These are phyloP conservation scores for Neocatenulostroma microsporum DNA, from an alignment of 2,329 filamentous ascomycete genomes.

Conservation along the genomic window DNA sequence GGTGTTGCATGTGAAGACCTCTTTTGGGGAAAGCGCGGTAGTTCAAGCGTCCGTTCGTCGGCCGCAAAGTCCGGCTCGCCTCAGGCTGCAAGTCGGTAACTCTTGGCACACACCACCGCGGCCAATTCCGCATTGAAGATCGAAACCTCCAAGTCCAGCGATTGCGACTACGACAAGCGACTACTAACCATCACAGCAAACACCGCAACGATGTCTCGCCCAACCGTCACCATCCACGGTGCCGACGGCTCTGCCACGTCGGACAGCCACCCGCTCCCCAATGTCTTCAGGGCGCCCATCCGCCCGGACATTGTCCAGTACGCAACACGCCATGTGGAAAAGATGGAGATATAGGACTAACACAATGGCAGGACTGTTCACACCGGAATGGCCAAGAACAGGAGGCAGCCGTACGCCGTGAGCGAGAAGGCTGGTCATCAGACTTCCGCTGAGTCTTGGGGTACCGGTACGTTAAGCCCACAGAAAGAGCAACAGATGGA, in stretches of 20 bases:
- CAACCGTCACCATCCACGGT: constrained; percentile 94
- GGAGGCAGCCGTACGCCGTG: constrained; percentile 98
- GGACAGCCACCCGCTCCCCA: constrained; percentile 83
- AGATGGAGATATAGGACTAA: constrained; percentile 19
- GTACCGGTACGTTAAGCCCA: constrained; percentile 62
- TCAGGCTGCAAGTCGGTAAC: too few relatives aligned
- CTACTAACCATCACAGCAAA: constrained; percentile 1
- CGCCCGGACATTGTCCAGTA: constrained; percentile 98
- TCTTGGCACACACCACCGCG: constrained; percentile 2
- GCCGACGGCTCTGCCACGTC: constrained; percentile 90
- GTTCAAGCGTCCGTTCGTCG: too few relatives aligned
- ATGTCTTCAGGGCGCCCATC: constrained; percentile 96
- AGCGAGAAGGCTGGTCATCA: constrained; percentile 99
- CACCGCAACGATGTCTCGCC: constrained; percentile 45
- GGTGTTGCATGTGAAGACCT: too few relatives aligned
- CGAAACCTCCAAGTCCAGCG: background rate
- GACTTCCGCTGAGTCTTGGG: constrained; percentile 99
- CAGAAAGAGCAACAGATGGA: constrained; percentile 10
- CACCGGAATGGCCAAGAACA: constrained; percentile 99
- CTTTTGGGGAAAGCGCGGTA: too few relatives aligned
- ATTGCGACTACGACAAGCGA: background rate
- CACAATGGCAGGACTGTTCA: constrained; percentile 58
- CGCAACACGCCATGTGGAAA: constrained; percentile 28
- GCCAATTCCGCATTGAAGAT: too few relatives aligned
- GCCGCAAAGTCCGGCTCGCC: too few relatives aligned